A percentile compares a stretch with the other conserved stretches of the same genome.
Evolutionary conservation across 176 grass and related monocot species (phyloP).

Genomic region (Oryza coarctata): DNA sequence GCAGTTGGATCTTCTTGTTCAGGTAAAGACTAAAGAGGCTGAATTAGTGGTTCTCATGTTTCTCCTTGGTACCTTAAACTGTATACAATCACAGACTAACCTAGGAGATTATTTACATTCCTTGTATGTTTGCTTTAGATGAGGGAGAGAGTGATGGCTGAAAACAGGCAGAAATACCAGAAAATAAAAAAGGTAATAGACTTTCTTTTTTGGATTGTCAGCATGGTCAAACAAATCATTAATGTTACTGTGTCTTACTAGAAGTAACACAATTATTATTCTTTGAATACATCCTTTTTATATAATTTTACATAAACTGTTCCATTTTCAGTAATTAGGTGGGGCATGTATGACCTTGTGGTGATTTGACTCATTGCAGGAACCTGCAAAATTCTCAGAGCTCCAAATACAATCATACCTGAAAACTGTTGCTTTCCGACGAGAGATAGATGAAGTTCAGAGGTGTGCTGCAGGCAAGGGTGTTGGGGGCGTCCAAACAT

Average conservation of each 20-base stretch:
- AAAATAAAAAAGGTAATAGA: constrained; percentile 81
- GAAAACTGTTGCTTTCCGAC: constrained; percentile 93
- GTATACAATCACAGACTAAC: constrained; percentile 10
- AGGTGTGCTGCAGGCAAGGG: constrained; percentile 66
- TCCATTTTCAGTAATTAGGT: neutral
- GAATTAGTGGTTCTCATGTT: constrained; percentile 13
- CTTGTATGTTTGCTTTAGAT: constrained; percentile 64
- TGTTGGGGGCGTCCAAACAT: constrained; percentile 84
- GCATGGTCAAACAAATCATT: constrained; percentile 31
- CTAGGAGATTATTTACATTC: constrained; percentile 4
- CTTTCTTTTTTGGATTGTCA: constrained; percentile 23
- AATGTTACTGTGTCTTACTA: neutral
- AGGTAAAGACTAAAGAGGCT: constrained; percentile 56
- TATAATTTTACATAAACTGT: neutral
- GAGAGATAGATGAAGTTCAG: constrained; percentile 91
- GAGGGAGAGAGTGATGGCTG: constrained; percentile 97
- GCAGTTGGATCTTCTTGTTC: constrained; percentile 98
- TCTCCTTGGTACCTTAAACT: constrained; percentile 20
- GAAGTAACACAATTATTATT: neutral
- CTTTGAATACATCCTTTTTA: neutral
- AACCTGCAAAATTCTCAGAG: constrained; percentile 91
- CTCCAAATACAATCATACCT: constrained; percentile 99
- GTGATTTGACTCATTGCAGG: constrained; percentile 47
- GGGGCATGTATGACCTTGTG: neutral
- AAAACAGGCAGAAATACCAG: constrained; percentile 98